A percentile compares a stretch with the other conserved stretches of the same genome.
Conservation (phyloP, 192 early-diverging fungal species). For the Linnemannia zychae region DNA sequence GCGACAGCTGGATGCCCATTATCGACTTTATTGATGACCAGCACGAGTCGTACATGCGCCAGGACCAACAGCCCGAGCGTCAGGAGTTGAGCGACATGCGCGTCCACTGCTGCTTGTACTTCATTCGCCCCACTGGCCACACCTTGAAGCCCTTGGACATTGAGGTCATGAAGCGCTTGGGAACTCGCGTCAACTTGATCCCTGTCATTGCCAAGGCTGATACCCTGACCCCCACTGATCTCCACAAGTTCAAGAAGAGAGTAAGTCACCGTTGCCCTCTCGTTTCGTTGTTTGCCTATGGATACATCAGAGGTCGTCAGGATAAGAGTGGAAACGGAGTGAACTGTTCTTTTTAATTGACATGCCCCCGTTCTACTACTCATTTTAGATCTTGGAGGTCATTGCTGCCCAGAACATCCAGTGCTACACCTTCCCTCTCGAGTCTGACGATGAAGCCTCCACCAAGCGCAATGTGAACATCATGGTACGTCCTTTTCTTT, state of each 20-base stretch:
- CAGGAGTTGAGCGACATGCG: conserved; percentile 91
- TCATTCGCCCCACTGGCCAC: conserved; percentile 97
- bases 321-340: background rate
- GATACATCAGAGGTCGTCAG: conserved; percentile 66
- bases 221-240: conserved; percentile 90
- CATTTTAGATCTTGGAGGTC: conserved; percentile 82
- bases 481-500: conserved; percentile 49
- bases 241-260: conserved; percentile 93
- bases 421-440: conserved; percentile 88
- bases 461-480: conserved; percentile 86
- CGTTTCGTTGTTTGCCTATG: background rate
- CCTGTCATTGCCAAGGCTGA: conserved; percentile 98
- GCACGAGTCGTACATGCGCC: conserved; percentile 92
- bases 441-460: conserved; percentile 86
- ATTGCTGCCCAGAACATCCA: conserved; percentile 91
- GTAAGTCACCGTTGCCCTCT: conserved; percentile 58
- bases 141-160: conserved; percentile 93
- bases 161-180: conserved; percentile 96
- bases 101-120: conserved; percentile 97
- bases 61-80: conserved; percentile 87
- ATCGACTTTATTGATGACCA: conserved; percentile 98
- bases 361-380: background rate
- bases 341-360: background rate
- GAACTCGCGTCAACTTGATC: conserved; percentile 95
- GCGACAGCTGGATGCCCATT: conserved; percentile 96